Evolutionary conservation across 2,329 filamentous ascomycete species (phyloP), one percentile per base, ranked within the genome.

Genomic region (Thelonectria rubi): DNA sequence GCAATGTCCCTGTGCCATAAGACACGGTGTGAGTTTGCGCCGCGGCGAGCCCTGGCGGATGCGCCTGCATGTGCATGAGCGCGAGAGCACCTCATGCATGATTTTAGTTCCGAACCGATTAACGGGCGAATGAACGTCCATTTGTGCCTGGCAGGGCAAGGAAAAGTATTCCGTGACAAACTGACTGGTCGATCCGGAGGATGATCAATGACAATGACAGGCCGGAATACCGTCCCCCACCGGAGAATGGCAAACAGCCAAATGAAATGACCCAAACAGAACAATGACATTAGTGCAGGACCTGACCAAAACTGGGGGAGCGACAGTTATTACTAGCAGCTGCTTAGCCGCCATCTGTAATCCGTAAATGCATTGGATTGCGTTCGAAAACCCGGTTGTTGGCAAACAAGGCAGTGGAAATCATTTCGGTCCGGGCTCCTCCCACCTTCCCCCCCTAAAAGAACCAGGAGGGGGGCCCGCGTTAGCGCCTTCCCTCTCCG

Each of bases 11-110:
- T 48, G 45, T 49, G 45, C 48, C 57, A 50, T 51, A 46, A 46
- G 30, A 34, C 43, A 34, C 43, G 47, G 39, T 20, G 34, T 24
- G 34, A 18, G 26, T 49, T 49, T 55, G 57, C 14, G 37, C 43
- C 24, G 43, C 37, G 48, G 32, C 56, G 14, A 42, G 54, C 54
- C 54, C 54, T 56, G 46, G 54, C 46, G 50, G 18, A 24, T 49
- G 54, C 54, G 46, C 46, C 39, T 57, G 54, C 54, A 50, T 34
- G 37, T 57, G 54, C 54, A 57, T 52, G 42, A 46, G 54, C 45
- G 37, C 37, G 43, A 34, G 30, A 17, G 53, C 52, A n/a, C n/a
- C n/a, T n/a, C n/a, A 17, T 50, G 47, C 54, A 56, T 56, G 24
- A 52, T 39, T 34, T 50, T 55, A 50, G 51, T 55, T 20, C 46